These are phyloP conservation scores for Mycena rosella DNA, from an alignment of 768 basidiomycete genomes.

Conservation along the genomic window DNA sequence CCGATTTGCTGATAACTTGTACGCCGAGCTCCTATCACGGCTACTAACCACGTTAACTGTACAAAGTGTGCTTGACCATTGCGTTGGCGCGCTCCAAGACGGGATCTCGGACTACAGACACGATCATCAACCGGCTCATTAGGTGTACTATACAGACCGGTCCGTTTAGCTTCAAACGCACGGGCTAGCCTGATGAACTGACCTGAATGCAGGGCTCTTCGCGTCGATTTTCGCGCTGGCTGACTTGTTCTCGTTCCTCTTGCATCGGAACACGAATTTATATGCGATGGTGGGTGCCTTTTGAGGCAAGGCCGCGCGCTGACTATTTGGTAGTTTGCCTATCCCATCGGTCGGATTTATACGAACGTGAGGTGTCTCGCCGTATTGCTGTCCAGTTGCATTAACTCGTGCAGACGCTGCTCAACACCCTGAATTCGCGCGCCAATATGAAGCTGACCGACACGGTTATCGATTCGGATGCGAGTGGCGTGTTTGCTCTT, in stretches of 20 bases:
- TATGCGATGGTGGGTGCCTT: conserved; percentile 43
- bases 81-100: conserved; percentile 29
- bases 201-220: conserved; percentile 41
- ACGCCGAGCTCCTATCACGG: neutral
- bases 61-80: conserved; percentile 27
- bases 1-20: conserved; percentile 32
- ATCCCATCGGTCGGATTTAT: conserved; percentile 52
- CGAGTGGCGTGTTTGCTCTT: neutral
- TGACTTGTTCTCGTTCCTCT: conserved; percentile 46
- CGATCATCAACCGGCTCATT: conserved; percentile 34
- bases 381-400: neutral
- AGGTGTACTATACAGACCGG: conserved; percentile 31
- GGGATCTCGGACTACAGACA: conserved; percentile 31
- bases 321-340: conserved; percentile 39
- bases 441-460: conserved; percentile 32
- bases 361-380: conserved; percentile 45
- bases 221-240: conserved; percentile 49
- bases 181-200: neutral
- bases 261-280: conserved; percentile 42
- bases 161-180: neutral
- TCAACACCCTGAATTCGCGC: conserved; percentile 45
- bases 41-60: neutral
- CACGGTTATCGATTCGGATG: conserved; percentile 29
- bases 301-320: neutral
- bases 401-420: conserved; percentile 40